A percentile compares a stretch with the other conserved stretches of the same genome.
phyloP scores from a whole-genome alignment of 805 yeast genomes.

The Suhomyces tanzawaensis region DNA sequence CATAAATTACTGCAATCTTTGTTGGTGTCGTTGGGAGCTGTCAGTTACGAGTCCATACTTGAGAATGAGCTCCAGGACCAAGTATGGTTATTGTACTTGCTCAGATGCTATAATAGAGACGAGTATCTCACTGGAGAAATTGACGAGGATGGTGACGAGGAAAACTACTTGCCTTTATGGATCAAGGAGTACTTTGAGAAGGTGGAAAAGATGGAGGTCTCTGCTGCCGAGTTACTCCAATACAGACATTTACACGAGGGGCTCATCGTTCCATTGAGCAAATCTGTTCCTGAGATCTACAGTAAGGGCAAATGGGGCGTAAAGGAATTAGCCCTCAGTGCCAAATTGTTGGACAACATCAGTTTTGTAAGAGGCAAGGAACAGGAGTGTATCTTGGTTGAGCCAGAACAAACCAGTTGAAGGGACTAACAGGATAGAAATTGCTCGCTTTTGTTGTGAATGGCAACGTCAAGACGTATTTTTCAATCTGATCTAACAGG shows the following conservation, averaged over 20 bases:
- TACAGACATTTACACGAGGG: slow-evolving; percentile 52
- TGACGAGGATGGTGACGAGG: slow-evolving; percentile 22
- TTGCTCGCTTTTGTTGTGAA: too few relatives aligned
- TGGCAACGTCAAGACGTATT: too few relatives aligned
- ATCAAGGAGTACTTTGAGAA: slow-evolving; percentile 39
- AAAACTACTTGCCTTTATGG: slow-evolving; percentile 51
- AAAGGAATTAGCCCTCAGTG: slow-evolving; percentile 48
- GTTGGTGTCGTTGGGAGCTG: slow-evolving; percentile 54
- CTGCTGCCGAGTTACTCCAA: slow-evolving; percentile 54
- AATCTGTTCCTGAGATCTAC: slow-evolving; percentile 57
- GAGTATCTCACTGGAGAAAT: slow-evolving; percentile 18
- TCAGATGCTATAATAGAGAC: slow-evolving; percentile 51
- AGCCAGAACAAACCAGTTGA: slow-evolving; percentile 4
- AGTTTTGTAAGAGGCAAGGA: slow-evolving; percentile 48
- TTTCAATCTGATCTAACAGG: too few relatives aligned
- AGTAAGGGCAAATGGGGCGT: slow-evolving; percentile 49
- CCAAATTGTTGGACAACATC: slow-evolving; percentile 49
- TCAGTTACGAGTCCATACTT: slow-evolving; percentile 50
- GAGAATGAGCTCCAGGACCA: slow-evolving; percentile 53
- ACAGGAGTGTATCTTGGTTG: slow-evolving; percentile 42
- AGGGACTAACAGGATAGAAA: too few relatives aligned
- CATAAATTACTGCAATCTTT: slow-evolving; percentile 51
- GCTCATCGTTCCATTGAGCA: slow-evolving; percentile 47
- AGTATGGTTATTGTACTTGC: slow-evolving; percentile 59
- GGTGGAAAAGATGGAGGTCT: slow-evolving; percentile 36